Conservation (phyloP, 805 yeast genomes). For the Wickerhamiella qilinensis region DNA sequence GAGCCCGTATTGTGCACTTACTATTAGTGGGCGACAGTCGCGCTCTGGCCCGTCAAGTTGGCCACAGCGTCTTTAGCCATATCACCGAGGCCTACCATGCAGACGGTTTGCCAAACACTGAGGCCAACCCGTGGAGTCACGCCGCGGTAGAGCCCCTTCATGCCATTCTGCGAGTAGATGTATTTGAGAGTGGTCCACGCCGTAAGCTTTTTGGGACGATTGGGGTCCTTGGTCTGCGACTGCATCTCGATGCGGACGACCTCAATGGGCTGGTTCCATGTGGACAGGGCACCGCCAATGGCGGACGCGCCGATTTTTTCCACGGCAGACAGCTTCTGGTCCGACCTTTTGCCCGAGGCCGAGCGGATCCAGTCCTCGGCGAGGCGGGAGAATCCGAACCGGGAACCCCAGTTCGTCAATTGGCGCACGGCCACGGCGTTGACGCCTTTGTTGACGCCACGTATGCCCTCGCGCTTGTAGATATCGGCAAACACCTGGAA, state of each 20-base stretch:
- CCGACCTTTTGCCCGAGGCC: constrained; percentile 38
- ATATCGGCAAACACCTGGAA: constrained; percentile 79
- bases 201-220: constrained; percentile 81
- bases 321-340: constrained; percentile 46
- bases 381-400: constrained; percentile 83
- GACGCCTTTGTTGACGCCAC: constrained; percentile 94
- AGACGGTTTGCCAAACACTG: constrained; percentile 96
- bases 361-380: constrained; percentile 74
- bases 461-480: constrained; percentile 70
- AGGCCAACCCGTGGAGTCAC: constrained; percentile 93
- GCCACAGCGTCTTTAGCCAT: constrained; percentile 64
- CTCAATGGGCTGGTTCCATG: constrained; percentile 99
- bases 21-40: constrained; percentile 22
- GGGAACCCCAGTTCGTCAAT: constrained; percentile 97
- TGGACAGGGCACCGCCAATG: constrained; percentile 92
- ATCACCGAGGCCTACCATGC: constrained; percentile 97
- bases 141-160: constrained; percentile 87
- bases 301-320: constrained; percentile 79
- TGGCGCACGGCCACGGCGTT: constrained; percentile 98
- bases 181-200: constrained; percentile 65
- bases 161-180: constrained; percentile 67
- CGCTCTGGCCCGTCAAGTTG: constrained; percentile 41
- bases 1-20: neutral
- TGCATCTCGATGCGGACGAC: constrained; percentile 98
- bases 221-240: constrained; percentile 83